Evolutionary conservation across 2,329 filamentous ascomycete genomes (phyloP).

Genomic region (Phialophora verrucosa): DNA sequence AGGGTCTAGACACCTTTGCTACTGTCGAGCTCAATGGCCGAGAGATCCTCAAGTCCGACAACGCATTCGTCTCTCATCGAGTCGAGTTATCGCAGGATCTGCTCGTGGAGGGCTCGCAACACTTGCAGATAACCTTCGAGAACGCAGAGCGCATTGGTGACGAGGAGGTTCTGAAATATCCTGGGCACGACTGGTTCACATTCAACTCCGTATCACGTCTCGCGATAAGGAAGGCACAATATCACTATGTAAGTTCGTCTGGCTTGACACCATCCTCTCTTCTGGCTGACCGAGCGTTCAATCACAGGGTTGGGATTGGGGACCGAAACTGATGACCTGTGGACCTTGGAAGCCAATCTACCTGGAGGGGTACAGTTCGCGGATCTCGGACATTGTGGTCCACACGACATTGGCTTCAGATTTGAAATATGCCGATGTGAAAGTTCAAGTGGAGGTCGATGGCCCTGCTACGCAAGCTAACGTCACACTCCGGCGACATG

Average conservation of each 20-base stretch:
- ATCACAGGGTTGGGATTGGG: constrained; percentile 72
- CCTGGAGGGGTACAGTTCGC: constrained; percentile 55
- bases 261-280: neutral
- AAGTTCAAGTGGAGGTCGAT: constrained; percentile 5
- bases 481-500: neutral
- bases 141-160: constrained; percentile 54
- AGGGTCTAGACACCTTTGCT: constrained; percentile 80
- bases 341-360: constrained; percentile 71
- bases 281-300: neutral
- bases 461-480: neutral
- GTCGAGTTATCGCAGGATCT: constrained; percentile 54
- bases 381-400: constrained; percentile 3
- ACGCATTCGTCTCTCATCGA: constrained; percentile 77
- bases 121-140: constrained; percentile 57
- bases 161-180: constrained; percentile 36
- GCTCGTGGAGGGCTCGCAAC: constrained; percentile 39
- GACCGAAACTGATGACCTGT: constrained; percentile 65
- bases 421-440: neutral
- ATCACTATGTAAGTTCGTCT: constrained; percentile 53
- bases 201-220: constrained; percentile 27
- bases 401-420: neutral
- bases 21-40: constrained; percentile 71
- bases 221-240: constrained; percentile 62
- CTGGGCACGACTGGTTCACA: constrained; percentile 12
- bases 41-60: constrained; percentile 71